These are phyloP conservation scores for Populus alba DNA, from an alignment of 345 rosid genomes.

Conservation along the genomic window DNA sequence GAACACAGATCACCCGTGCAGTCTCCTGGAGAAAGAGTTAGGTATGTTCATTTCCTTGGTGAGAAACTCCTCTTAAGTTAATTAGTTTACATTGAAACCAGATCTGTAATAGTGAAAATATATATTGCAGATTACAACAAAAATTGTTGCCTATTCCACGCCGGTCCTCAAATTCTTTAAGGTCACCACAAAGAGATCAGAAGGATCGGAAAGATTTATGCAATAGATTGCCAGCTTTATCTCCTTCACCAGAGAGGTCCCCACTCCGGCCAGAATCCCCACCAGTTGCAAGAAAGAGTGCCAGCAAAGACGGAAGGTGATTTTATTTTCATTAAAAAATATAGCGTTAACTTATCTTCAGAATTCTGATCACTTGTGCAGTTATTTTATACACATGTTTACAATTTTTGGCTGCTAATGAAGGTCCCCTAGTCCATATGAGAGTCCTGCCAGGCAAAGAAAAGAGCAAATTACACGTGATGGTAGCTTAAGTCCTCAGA, in stretches of 20 bases:
- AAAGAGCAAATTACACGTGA: slow-evolving; percentile 8
- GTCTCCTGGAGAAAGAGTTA: slow-evolving; percentile 43
- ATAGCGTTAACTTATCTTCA: not conserved
- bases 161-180: slow-evolving; percentile 17
- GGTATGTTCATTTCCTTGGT: slow-evolving; percentile 36
- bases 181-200: slow-evolving; percentile 15
- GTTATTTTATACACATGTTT: not conserved
- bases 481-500: slow-evolving; percentile 27
- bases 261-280: slow-evolving; percentile 24
- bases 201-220: slow-evolving; percentile 21
- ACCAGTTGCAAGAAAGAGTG: slow-evolving; percentile 17
- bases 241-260: slow-evolving; percentile 33
- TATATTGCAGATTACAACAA: slow-evolving; percentile 22
- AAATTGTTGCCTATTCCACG: slow-evolving; percentile 21
- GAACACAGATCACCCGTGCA: slow-evolving; percentile 40
- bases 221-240: slow-evolving; percentile 12
- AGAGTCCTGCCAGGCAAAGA: slow-evolving; percentile 12
- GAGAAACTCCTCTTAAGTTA: not conserved
- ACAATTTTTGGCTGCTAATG: not conserved
- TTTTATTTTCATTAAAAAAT: not conserved
- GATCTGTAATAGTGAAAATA: not conserved
- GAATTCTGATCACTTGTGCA: not conserved
- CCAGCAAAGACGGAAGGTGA: slow-evolving; percentile 39
- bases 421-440: slow-evolving; percentile 14
- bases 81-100: not conserved